phyloP scores from a whole-genome alignment of 768 basidiomycete genomes.

The Leucocoprinus birnbaumii region DNA sequence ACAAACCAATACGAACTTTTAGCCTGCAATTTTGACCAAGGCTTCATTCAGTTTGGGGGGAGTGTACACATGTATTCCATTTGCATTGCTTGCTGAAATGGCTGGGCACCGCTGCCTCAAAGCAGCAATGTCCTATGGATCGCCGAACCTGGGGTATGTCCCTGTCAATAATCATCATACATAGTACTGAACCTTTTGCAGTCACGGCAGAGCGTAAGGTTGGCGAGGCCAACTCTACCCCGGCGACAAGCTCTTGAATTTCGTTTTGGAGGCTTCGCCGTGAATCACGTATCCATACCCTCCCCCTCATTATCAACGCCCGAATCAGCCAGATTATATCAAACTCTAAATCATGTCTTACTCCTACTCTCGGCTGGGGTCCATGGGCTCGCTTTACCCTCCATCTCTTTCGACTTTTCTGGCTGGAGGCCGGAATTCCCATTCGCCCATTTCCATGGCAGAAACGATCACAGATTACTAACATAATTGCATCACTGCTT shows the following conservation, averaged over 20 bases:
- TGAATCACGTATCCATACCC: too few species aligned
- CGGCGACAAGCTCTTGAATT: neutral
- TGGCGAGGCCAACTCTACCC: neutral
- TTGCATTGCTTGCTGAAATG: conserved; percentile 98
- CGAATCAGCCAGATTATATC: too few species aligned
- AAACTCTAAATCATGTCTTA: too few species aligned
- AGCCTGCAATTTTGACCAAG: neutral
- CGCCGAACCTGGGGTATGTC: conserved; percentile 87
- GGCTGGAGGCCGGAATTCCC: too few species aligned
- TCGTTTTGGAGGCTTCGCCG: too few species aligned
- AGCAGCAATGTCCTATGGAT: conserved; percentile 99
- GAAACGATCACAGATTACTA: too few species aligned
- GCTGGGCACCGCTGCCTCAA: conserved; percentile 86
- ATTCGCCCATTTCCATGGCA: too few species aligned
- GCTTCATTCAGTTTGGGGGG: conserved; percentile 84
- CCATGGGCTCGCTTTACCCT: too few species aligned
- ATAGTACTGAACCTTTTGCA: neutral
- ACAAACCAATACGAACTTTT: neutral
- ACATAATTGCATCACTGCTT: too few species aligned
- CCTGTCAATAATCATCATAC: neutral
- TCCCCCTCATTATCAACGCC: too few species aligned
- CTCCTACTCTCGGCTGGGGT: too few species aligned
- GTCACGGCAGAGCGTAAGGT: conserved; percentile 17
- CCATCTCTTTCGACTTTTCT: too few species aligned
- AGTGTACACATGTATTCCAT: conserved; percentile 97